Base-by-base conservation (phyloP, 495 filamentous ascomycete species). In the Penicillium waksmanii region DNA sequence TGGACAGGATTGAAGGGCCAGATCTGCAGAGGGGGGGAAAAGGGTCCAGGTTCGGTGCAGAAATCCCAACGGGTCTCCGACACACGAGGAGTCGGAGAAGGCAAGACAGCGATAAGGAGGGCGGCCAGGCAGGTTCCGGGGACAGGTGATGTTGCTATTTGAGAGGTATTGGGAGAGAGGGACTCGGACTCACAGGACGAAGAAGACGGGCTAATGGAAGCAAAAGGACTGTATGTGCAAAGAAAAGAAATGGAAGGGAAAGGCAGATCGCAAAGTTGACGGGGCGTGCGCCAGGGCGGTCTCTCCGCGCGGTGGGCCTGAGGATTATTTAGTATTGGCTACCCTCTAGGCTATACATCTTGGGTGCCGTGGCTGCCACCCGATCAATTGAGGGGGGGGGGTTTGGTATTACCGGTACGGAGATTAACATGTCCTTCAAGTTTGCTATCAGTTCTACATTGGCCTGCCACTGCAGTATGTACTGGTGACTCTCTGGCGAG, bases 291-390 rank as follows among this genome's bases (percentile, higher is more conserved):
- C 61, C 51, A 56, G 46, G 53, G 65, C 62, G 65, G 65, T 62
- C 58, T 61, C 54, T 50, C 48, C 36, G 47, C 57, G 48, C 57
- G 56, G 62, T 55, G 65, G 42, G 36, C 36, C 36, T 23, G 27
- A 6, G 8, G 27, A 31, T 31, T 31, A 31, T 31, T 31, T 31
- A 31, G 27, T 31, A 31, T 9, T 31, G 6, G 6, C 6, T 31
- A 31, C 27, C 8, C 27, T 31, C 27, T 31, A 31, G 27, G 27
- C 23, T 31, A 31, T 9, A 7, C 27, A 25, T 25, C 25, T 25
- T 49, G n/a, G n/a, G n/a, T 71, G 62, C 68, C 66, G 64, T 62
- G 66, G 65, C 61, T 69, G 33, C 38, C 61, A 71, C 54, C 68
- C 68, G 68, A 58, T 33, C 18, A 52, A 46, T 17, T 46, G 43